Evolutionary conservation across 108 stramenopile genomes (phyloP).

Genomic region (Thalassiosira profunda): DNA sequence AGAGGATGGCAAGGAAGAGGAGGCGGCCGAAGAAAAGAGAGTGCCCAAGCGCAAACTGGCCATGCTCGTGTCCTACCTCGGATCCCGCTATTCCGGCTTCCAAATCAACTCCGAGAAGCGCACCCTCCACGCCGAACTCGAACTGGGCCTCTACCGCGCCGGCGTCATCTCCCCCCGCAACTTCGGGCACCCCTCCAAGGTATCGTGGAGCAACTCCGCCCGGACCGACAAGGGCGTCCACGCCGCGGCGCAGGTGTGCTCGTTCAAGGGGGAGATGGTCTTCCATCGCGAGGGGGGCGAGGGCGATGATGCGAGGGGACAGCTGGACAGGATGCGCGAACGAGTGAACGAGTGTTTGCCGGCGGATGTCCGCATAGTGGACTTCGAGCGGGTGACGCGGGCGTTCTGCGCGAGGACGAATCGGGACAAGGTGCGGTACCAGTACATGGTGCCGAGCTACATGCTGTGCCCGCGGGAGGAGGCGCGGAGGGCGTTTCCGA

Average conservation of each 20-base stretch:
- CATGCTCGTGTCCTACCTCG: constrained; percentile 71
- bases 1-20: not conserved
- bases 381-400: constrained; percentile 81
- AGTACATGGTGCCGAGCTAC: constrained; percentile 97
- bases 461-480: constrained; percentile 61
- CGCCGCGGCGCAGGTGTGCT: constrained; percentile 94
- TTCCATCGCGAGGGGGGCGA: constrained; percentile 41
- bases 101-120: constrained; percentile 86
- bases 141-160: constrained; percentile 82
- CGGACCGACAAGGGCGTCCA: constrained; percentile 98
- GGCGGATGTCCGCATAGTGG: constrained; percentile 85
- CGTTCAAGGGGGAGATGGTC: constrained; percentile 76
- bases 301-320: constrained; percentile 23
- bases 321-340: constrained; percentile 61
- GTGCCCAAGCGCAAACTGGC: constrained; percentile 67
- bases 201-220: constrained; percentile 94
- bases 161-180: constrained; percentile 73
- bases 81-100: constrained; percentile 87
- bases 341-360: constrained; percentile 86
- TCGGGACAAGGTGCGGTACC: constrained; percentile 93
- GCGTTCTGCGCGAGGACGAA: constrained; percentile 93
- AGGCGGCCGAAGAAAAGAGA: constrained; percentile 2
- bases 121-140: constrained; percentile 94
- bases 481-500: constrained; percentile 28
- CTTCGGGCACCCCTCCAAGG: constrained; percentile 93